phyloP scores from a whole-genome alignment of 345 rosid genomes.

The Xanthoceras sorbifolium region DNA sequence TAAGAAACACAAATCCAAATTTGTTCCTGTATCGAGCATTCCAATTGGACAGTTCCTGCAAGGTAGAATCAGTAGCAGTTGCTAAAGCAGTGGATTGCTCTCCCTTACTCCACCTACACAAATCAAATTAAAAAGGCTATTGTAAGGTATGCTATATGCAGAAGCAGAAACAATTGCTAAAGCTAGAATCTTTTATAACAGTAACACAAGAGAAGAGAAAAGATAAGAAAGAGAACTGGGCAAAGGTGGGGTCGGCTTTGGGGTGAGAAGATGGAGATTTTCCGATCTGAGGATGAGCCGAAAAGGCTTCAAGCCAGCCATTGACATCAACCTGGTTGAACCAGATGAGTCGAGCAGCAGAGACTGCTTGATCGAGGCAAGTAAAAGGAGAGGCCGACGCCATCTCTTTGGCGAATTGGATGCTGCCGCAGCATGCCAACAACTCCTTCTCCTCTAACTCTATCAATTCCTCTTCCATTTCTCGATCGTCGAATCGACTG shows the following conservation, averaged over 20 bases:
- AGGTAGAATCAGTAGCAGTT: slow-evolving; percentile 65
- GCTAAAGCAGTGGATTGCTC: slow-evolving; percentile 91
- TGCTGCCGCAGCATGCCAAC: slow-evolving; percentile 82
- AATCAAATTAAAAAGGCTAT: background rate
- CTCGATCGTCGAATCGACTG: too few species aligned
- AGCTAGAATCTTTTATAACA: background rate
- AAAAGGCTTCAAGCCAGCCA: slow-evolving; percentile 91
- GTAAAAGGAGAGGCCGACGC: slow-evolving; percentile 56
- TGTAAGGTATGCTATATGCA: background rate
- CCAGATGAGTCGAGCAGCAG: slow-evolving; percentile 74
- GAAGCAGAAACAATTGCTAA: background rate
- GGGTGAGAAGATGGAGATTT: slow-evolving; percentile 42
- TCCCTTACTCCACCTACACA: slow-evolving; percentile 62
- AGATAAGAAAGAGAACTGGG: slow-evolving; percentile 40
- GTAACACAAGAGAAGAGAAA: background rate
- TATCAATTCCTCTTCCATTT: slow-evolving; percentile 21
- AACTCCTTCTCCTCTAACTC: slow-evolving; percentile 60
- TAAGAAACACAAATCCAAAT: slow-evolving; percentile 77
- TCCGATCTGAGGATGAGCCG: slow-evolving; percentile 93
- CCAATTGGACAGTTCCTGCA: slow-evolving; percentile 76
- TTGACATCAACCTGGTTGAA: slow-evolving; percentile 78
- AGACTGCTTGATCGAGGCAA: slow-evolving; percentile 51
- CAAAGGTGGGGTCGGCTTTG: slow-evolving; percentile 33
- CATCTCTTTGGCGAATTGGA: slow-evolving; percentile 68
- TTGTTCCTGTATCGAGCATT: slow-evolving; percentile 61